phyloP scores from a whole-genome alignment of 305 asterid species.

The Plantago lanceolata region DNA sequence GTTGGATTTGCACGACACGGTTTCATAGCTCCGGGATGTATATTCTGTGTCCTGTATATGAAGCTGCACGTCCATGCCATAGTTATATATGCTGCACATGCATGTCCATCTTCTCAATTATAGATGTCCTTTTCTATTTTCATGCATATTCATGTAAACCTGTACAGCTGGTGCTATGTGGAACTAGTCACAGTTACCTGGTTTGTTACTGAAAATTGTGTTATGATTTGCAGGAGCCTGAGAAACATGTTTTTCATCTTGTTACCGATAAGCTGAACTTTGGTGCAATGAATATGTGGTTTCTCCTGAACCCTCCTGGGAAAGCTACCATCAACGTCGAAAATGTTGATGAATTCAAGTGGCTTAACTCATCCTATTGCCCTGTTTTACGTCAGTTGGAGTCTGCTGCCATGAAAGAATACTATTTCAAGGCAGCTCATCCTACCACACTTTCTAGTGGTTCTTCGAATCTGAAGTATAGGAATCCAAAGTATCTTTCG shows the following conservation, averaged over 20 bases:
- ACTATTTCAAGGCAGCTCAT: constrained; percentile 91
- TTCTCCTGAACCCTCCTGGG: constrained; percentile 94
- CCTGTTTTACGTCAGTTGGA: constrained; percentile 86
- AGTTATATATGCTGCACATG: not conserved
- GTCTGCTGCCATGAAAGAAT: constrained; percentile 95
- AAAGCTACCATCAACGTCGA: constrained; percentile 95
- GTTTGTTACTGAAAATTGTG: constrained; percentile 4
- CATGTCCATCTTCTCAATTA: constrained; percentile 13
- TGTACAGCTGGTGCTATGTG: constrained; percentile 15
- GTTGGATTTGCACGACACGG: not conserved
- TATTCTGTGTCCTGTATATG: too few species aligned
- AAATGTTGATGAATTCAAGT: constrained; percentile 89
- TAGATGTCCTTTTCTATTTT: constrained; percentile 7
- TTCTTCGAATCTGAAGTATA: constrained; percentile 86
- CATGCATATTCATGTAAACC: constrained; percentile 16
- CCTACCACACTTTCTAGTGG: constrained; percentile 83
- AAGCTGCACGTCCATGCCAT: constrained; percentile 2
- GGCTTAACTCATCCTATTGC: constrained; percentile 94
- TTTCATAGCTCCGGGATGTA: not conserved
- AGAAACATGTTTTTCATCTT: constrained; percentile 91
- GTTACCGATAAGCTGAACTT: constrained; percentile 95
- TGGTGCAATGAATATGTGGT: constrained; percentile 99
- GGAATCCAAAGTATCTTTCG: constrained; percentile 95
- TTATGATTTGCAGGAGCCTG: constrained; percentile 70
- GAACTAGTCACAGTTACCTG: not conserved